Conservation (phyloP, 192 early-diverging fungal species). For the Piromyces finnis region DNA sequence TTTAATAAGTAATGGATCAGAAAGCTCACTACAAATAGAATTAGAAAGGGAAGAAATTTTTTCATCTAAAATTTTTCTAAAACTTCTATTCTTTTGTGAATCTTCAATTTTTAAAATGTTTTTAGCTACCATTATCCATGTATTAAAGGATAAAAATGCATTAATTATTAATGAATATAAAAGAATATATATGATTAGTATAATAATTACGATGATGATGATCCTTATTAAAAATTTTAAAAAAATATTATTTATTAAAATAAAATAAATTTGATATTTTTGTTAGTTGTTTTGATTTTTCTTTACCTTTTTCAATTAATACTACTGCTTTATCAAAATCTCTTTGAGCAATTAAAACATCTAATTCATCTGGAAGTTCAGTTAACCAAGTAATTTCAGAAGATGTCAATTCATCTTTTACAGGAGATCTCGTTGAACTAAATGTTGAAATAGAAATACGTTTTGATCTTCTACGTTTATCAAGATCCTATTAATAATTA, state of each 20-base stretch:
- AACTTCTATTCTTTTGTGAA: slow-evolving; percentile 12
- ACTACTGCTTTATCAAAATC: slow-evolving; percentile 73
- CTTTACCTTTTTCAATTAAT: slow-evolving; percentile 47
- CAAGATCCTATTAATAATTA: no score
- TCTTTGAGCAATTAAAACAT: slow-evolving; percentile 79
- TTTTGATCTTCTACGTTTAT: no score
- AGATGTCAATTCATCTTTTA: slow-evolving; percentile 8
- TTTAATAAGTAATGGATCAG: slow-evolving; percentile 64
- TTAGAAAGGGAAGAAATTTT: slow-evolving; percentile 22
- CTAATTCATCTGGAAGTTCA: slow-evolving; percentile 72
- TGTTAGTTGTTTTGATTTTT: no score
- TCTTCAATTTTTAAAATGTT: not conserved
- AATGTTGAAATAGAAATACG: no score
- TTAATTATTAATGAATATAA: no score
- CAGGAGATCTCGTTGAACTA: not conserved
- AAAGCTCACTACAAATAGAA: slow-evolving; percentile 46
- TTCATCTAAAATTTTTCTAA: slow-evolving; percentile 12
- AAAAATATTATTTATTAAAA: no score
- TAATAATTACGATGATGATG: no score
- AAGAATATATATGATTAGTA: no score
- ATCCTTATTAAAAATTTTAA: no score
- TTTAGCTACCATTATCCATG: no score
- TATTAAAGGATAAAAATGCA: no score
- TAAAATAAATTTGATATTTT: no score
- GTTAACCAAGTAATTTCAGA: slow-evolving; percentile 31